Conservation (phyloP, 1,139 yeast species). For the Geotrichum cucujoidarum region DNA sequence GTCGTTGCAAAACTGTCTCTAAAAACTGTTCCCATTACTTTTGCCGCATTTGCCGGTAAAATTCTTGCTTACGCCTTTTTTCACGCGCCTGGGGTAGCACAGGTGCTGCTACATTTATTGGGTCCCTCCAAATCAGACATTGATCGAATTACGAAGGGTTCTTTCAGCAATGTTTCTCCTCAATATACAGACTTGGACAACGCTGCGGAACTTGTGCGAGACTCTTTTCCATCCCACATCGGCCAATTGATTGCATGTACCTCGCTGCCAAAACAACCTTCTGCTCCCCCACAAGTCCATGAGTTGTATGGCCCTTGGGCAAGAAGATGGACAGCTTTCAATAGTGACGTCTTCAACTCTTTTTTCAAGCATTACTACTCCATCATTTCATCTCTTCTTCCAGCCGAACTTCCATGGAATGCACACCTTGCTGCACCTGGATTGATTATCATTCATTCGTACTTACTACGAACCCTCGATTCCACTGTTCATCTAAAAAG, state of each 20-base stretch:
- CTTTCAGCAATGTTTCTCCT: constrained; percentile 29
- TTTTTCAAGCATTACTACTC: constrained; percentile 64
- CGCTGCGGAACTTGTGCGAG: constrained; percentile 24
- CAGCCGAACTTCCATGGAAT: constrained; percentile 28
- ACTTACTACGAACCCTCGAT: constrained; percentile 34
- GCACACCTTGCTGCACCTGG: constrained; percentile 38
- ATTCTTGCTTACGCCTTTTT: constrained; percentile 65
- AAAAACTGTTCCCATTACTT: constrained; percentile 53
- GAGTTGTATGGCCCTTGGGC: constrained; percentile 69
- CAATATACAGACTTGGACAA: constrained; percentile 19
- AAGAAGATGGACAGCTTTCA: constrained; percentile 53
- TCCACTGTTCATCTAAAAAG: constrained; percentile 27
- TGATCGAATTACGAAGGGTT: constrained; percentile 33
- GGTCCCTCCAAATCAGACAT: constrained; percentile 44
- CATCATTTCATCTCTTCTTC: constrained; percentile 31
- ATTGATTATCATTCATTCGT: constrained; percentile 34
- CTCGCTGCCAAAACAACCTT: constrained; percentile 7
- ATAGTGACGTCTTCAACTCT: constrained; percentile 58
- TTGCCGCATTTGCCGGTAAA: constrained; percentile 73
- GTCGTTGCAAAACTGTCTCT: constrained; percentile 50
- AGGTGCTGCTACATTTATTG: constrained; percentile 56
- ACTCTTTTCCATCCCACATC: constrained; percentile 30
- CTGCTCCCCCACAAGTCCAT: constrained; percentile 3
- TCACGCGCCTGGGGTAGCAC: constrained; percentile 56
- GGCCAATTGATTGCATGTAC: constrained; percentile 26